phyloP scores from a whole-genome alignment of 2,329 filamentous ascomycete genomes.

The Cytospora piceicola region DNA sequence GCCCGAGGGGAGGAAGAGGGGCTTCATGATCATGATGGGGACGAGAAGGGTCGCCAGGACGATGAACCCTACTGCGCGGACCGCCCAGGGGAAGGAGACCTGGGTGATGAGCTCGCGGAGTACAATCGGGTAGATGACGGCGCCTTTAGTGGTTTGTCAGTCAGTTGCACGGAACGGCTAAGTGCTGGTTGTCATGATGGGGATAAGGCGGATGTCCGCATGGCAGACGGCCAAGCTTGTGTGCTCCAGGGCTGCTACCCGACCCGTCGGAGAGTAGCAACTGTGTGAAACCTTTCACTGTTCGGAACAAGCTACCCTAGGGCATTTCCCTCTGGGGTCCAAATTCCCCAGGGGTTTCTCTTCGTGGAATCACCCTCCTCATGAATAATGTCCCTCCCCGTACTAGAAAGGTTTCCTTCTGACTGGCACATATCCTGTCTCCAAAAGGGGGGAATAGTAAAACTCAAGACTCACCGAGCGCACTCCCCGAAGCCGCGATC shows the following conservation, averaged over 20 bases:
- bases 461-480: conserved; percentile 40
- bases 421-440: background rate
- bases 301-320: too few relatives aligned
- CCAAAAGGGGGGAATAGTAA: background rate
- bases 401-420: background rate
- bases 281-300: background rate
- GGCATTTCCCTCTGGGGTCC: too few relatives aligned
- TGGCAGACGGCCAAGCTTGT: background rate
- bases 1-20: conserved; percentile 42
- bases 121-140: conserved; percentile 42
- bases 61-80: conserved; percentile 37
- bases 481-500: conserved; percentile 40
- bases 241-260: background rate
- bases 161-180: background rate
- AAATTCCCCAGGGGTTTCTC: too few relatives aligned
- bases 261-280: background rate
- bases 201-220: too few relatives aligned
- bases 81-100: conserved; percentile 38
- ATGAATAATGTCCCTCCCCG: too few relatives aligned
- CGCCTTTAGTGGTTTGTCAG: conserved; percentile 31
- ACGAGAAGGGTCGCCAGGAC: conserved; percentile 36
- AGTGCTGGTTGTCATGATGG: too few relatives aligned
- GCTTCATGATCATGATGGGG: conserved; percentile 36
- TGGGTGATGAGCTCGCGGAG: conserved; percentile 34
- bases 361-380: background rate